Evolutionary conservation across 495 filamentous ascomycete genomes (phyloP).

Genomic region (Hypoxylon trugodes): DNA sequence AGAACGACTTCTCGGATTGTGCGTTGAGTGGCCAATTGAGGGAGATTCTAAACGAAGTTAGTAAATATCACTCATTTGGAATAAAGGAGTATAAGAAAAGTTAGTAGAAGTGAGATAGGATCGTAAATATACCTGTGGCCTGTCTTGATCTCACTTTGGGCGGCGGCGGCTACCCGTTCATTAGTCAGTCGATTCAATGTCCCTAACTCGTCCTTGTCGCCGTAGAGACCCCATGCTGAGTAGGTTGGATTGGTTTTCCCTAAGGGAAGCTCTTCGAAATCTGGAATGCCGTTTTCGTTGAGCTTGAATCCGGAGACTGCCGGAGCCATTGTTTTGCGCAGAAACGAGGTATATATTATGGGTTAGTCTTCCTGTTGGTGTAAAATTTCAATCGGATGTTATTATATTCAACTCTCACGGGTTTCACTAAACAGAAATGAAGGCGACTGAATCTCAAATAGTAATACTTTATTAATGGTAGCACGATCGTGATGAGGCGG

Average conservation of each 20-base stretch:
- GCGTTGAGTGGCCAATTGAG: constrained; percentile 57
- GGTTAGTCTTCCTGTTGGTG: not conserved
- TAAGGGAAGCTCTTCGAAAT: constrained; percentile 56
- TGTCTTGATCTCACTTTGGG: constrained; percentile 60
- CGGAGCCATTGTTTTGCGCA: constrained; percentile 34
- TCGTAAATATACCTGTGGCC: constrained; percentile 46
- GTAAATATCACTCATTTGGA: not conserved
- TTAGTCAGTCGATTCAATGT: constrained; percentile 57
- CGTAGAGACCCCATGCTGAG: constrained; percentile 61
- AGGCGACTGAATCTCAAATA: not conserved
- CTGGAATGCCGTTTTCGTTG: constrained; percentile 53
- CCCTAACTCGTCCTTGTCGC: constrained; percentile 57
- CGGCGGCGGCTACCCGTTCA: constrained; percentile 52
- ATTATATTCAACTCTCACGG: not conserved
- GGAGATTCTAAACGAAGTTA: constrained; percentile 46
- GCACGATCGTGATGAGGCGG: not conserved
- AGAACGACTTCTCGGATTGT: constrained; percentile 49
- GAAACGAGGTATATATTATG: too few relatives aligned
- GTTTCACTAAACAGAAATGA: too few relatives aligned
- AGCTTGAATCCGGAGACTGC: constrained; percentile 45
- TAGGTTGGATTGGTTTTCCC: constrained; percentile 50
- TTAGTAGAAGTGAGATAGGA: not conserved
- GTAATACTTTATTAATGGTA: not conserved
- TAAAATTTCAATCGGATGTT: not conserved
- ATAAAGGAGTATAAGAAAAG: not conserved